Evolutionary conservation across 805 yeast genomes (phyloP).

Genomic region (Lipomyces lipofer): DNA sequence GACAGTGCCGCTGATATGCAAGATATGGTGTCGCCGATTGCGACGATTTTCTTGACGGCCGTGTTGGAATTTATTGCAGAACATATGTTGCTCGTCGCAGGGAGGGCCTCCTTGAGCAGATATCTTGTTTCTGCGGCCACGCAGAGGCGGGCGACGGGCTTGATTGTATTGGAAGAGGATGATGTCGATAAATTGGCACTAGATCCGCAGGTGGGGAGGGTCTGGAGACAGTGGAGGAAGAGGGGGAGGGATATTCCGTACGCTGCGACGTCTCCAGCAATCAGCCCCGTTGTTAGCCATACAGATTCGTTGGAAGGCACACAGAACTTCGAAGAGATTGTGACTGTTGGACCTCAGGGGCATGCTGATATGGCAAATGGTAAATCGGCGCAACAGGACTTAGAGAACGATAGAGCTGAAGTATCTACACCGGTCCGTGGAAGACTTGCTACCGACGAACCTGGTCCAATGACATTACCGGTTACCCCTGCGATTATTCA

Average conservation of each 20-base stretch:
- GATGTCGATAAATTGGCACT: slow-evolving; percentile 12
- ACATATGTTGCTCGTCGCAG: slow-evolving; percentile 9
- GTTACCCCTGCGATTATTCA: slow-evolving; percentile 11
- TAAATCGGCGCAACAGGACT: too few species aligned
- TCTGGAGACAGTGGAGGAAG: slow-evolving; percentile 17
- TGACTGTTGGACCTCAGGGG: too few species aligned
- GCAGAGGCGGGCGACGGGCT: neutral
- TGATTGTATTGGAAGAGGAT: neutral
- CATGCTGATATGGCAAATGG: too few species aligned
- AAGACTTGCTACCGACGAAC: too few species aligned
- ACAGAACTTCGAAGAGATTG: too few species aligned
- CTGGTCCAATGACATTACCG: too few species aligned
- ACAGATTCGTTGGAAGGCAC: too few species aligned
- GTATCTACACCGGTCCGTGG: too few species aligned
- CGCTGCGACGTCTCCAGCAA: neutral
- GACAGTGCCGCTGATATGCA: neutral
- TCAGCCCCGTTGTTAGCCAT: too few species aligned
- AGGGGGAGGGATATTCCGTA: neutral
- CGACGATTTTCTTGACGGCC: slow-evolving; percentile 14
- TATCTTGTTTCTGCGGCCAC: slow-evolving; percentile 12
- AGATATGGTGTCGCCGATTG: slow-evolving; percentile 10
- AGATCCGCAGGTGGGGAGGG: slow-evolving; percentile 17
- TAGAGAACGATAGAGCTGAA: too few species aligned
- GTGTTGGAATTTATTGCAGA: slow-evolving; percentile 13
- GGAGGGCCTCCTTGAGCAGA: slow-evolving; percentile 20